phyloP scores from a whole-genome alignment of 148 eudicot species.

The Camellia japonica region DNA sequence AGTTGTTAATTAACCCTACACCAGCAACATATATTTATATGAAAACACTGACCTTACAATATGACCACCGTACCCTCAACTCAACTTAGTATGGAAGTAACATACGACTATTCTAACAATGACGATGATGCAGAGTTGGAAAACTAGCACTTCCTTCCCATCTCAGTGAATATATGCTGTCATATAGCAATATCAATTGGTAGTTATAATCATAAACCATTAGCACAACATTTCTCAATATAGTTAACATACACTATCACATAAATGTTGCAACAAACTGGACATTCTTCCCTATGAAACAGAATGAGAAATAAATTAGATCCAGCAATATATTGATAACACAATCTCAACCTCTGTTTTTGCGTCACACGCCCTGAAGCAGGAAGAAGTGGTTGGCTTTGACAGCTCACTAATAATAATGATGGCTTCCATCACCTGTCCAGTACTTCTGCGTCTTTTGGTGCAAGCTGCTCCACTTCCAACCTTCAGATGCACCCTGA shows the following conservation, averaged over 20 bases:
- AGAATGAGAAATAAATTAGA: not conserved
- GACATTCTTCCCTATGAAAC: not conserved
- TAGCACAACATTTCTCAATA: not conserved
- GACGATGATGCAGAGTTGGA: not conserved
- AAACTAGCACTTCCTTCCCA: not conserved
- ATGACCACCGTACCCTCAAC: too few species aligned
- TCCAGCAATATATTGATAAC: not conserved
- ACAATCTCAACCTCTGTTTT: constrained; percentile 68
- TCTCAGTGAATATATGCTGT: not conserved
- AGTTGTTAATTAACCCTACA: too few species aligned
- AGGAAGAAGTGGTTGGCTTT: constrained; percentile 39
- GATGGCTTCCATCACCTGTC: constrained; percentile 60
- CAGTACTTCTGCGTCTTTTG: constrained; percentile 35
- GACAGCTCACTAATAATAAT: constrained; percentile 56
- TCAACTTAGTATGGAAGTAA: too few species aligned
- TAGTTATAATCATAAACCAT: not conserved
- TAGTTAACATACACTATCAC: not conserved
- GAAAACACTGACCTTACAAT: too few species aligned
- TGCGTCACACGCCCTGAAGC: constrained; percentile 45
- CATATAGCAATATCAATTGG: not conserved
- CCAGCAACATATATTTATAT: too few species aligned
- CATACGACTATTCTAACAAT: not conserved
- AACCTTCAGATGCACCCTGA: constrained; percentile 59
- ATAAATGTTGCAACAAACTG: not conserved
- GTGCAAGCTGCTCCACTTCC: constrained; percentile 60